A percentile compares a stretch with the other conserved stretches of the same genome.
Evolutionary conservation across 1,284 basidiomycete species (phyloP).

Genomic region (Schizophyllum commune): DNA sequence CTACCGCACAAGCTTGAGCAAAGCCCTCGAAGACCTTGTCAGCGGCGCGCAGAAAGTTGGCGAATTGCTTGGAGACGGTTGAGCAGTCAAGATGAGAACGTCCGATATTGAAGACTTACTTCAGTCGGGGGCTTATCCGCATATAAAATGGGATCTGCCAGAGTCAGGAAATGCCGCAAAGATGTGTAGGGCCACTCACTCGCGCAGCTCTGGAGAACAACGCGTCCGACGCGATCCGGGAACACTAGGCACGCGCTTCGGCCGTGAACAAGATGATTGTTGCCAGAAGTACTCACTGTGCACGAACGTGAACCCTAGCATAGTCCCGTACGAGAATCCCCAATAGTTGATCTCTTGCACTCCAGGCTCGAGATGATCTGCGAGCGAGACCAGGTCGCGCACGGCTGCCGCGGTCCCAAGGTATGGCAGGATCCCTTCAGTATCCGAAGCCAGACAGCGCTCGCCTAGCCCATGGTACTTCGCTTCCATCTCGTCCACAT

Average conservation of each 20-base stretch:
- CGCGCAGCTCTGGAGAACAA: background rate
- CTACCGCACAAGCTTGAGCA: background rate
- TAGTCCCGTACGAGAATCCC: background rate
- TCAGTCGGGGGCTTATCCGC: background rate
- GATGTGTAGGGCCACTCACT: background rate
- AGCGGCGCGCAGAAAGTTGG: background rate
- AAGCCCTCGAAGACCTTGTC: background rate
- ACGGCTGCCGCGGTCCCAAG: background rate
- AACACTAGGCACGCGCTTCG: background rate
- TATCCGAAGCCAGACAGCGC: background rate
- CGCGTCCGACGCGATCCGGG: background rate
- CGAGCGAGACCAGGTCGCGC: background rate
- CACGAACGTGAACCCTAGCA: background rate
- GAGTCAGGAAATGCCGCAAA: background rate
- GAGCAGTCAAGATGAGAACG: too few relatives aligned
- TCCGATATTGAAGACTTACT: too few relatives aligned
- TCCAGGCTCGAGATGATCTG: background rate
- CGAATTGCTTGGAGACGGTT: background rate
- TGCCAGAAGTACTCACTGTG: background rate
- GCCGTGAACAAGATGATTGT: too few relatives aligned
- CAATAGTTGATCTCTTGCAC: background rate
- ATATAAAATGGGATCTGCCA: background rate
- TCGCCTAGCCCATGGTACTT: background rate
- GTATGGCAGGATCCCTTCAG: background rate
- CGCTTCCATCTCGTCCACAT: background rate